Evolutionary conservation across 257 asterid species (phyloP), one percentile per base, ranked within the genome.

Genomic region (Thymus quinquecostatus): DNA sequence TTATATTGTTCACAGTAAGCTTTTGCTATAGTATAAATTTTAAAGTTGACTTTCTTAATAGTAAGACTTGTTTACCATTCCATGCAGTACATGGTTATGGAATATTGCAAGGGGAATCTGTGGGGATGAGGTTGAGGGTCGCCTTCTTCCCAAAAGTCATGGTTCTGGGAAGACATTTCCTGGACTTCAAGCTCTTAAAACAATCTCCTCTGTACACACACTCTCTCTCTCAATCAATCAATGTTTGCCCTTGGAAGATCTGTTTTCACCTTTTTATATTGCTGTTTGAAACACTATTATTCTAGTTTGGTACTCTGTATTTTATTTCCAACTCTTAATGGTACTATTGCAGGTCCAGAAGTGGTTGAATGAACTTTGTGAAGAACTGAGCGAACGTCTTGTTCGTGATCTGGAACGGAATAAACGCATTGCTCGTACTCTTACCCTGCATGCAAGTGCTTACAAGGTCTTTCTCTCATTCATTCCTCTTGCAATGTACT

Each of bases 151-250:
- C 77, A 88, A 87, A 73, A 94, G 99, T 81, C 99, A 91, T 74
- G 96, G 97, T 79, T 83, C 96, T 56, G 97, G 99, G 72, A 94
- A 94, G 87, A 86, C 99, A 68, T 94, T 94, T 79, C 99, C 96
- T 65, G 99, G 97, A 71, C 85, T 72, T 43, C 85, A 84, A 78
- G 96, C 99, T 72, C 97, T 94, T 75, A 91, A 69, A 84, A 85
- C 81, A 45, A 60, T 86, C 68, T 70, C 87, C 62, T 75, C 88
- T 49, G 99, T 94, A 84, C 33, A 32, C 33, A 32, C 3, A 12
- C 70, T 45, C 44, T 64, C 13, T 6, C 69, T 10, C 34, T 30
- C 53, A 11, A 21, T n/a, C 2, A 0, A 12, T 36, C 4, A 1
- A 85, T 74, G 38, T 64, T 69, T 53, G 41, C 41, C 43, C 14